Base-by-base conservation (phyloP, 139 green algal genomes). In the Coelastrella sp. region DNA sequence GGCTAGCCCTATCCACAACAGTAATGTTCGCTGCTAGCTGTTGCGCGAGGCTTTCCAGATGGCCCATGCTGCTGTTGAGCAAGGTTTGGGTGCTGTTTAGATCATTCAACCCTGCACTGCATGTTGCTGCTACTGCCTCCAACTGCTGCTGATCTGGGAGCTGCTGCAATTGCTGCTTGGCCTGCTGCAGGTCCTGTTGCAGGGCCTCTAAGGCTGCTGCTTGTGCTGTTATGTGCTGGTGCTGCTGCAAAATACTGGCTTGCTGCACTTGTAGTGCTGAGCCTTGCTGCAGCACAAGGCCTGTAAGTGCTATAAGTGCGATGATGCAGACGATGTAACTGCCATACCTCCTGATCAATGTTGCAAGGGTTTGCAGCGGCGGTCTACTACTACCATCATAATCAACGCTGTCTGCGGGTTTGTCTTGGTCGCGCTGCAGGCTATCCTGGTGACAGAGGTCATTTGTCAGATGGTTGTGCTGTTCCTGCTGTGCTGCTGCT, bases 131-230 rank as follows among this genome's bases (percentile, higher is more conserved):
- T 32, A 58, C 20, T 23, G 79, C 71, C 5, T 32, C 71, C 79
- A 73, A 4, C 79, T 85, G 79, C 79, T 85, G 54, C 20, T 73
- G 79, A 14, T 65, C 57, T 19, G 47, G 77, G 17, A n/a, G 77
- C 2, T 83, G 20, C 77, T 83, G 77, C 77, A 65, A 61, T 22
- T 83, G 77, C 77, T 83, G 77, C 22, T 7, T 59, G 17, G 47
- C 19, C 6, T 64, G 79, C 47, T 85, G 79, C 79, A 73, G 79
- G 54, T 85, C 54, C 79, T 85, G 54, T 19, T 85, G 79, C 32
- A 73, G 79, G 13, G 47, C 13, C 10, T 85, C 19, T 13, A 85
- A 56, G 11, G 56, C 10, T 66, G 57, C 17, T 32, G 57, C 79
- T 22, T 85, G 57, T 54, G 57, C 79, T 14, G 10, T 58, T 6